Conservation (phyloP, 148 eudicot species). For the Nepenthes mirabilis region DNA sequence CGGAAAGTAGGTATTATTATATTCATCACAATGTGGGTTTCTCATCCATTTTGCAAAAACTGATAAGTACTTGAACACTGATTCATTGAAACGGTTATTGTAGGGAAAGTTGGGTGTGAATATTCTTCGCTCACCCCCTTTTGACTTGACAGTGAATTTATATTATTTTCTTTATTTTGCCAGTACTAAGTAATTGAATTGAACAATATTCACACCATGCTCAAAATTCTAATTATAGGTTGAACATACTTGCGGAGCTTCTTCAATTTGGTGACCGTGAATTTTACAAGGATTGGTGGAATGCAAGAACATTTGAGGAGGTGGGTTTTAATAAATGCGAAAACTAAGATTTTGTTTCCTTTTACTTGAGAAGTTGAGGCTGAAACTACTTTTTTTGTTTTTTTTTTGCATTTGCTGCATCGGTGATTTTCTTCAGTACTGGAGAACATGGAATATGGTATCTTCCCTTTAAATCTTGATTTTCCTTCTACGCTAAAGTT, state of each 20-base stretch:
- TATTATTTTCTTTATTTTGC: not conserved
- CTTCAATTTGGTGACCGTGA: constrained; percentile 95
- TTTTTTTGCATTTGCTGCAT: constrained; percentile 3
- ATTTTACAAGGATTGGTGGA: constrained; percentile 99
- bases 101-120: too few relatives aligned
- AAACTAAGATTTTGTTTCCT: constrained; percentile 1
- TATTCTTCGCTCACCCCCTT: not conserved
- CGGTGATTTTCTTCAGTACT: constrained; percentile 56
- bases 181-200: not conserved
- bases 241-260: constrained; percentile 92
- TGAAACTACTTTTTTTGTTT: constrained; percentile 9
- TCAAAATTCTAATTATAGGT: constrained; percentile 30
- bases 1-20: too few relatives aligned
- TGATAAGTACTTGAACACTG: too few relatives aligned
- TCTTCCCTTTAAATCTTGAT: constrained; percentile 9
- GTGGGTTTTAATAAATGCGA: constrained; percentile 19
- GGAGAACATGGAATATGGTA: constrained; percentile 99
- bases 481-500: not conserved
- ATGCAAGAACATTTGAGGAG: constrained; percentile 94
- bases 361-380: constrained; percentile 7
- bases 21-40: too few relatives aligned
- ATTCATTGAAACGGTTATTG: too few relatives aligned
- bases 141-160: not conserved
- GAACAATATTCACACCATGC: not conserved
- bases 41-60: too few relatives aligned